Conservation (phyloP, 257 asterid genomes). For the Verbena officinalis region DNA sequence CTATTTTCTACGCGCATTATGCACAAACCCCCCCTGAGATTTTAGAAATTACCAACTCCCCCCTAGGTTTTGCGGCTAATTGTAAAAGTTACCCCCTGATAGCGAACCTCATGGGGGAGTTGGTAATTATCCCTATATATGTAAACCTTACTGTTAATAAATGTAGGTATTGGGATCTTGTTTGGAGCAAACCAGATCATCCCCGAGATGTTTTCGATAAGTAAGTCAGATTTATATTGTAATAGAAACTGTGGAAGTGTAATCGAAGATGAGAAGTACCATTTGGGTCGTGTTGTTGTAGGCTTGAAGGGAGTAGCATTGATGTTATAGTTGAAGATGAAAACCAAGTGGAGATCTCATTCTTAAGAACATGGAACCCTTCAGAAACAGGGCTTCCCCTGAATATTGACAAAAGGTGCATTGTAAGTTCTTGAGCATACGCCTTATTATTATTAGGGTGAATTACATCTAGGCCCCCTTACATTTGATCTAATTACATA, state of each 20-base stretch:
- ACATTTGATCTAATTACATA: too few relatives aligned
- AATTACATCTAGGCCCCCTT: too few relatives aligned
- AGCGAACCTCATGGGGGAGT: not conserved
- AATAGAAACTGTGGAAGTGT: too few relatives aligned
- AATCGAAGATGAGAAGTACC: too few relatives aligned
- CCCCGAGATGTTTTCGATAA: constrained; percentile 43
- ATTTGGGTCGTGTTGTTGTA: constrained; percentile 20
- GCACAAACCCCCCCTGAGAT: too few relatives aligned
- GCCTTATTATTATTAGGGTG: not conserved
- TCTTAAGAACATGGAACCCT: constrained; percentile 47
- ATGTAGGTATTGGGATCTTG: constrained; percentile 85
- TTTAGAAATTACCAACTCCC: too few relatives aligned
- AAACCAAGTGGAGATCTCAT: constrained; percentile 76
- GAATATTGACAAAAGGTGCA: constrained; percentile 89
- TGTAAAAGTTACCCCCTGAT: too few relatives aligned
- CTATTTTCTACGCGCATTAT: not conserved
- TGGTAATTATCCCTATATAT: not conserved
- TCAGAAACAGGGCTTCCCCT: constrained; percentile 49
- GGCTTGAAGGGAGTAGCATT: constrained; percentile 55
- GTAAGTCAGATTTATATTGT: constrained; percentile 33
- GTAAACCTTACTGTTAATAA: not conserved
- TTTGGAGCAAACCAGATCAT: constrained; percentile 52
- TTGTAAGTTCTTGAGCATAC: constrained; percentile 27
- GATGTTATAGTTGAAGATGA: constrained; percentile 50
- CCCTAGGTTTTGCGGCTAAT: too few relatives aligned